phyloP scores from a whole-genome alignment of 805 yeast species.

The Pichia occidentalis region DNA sequence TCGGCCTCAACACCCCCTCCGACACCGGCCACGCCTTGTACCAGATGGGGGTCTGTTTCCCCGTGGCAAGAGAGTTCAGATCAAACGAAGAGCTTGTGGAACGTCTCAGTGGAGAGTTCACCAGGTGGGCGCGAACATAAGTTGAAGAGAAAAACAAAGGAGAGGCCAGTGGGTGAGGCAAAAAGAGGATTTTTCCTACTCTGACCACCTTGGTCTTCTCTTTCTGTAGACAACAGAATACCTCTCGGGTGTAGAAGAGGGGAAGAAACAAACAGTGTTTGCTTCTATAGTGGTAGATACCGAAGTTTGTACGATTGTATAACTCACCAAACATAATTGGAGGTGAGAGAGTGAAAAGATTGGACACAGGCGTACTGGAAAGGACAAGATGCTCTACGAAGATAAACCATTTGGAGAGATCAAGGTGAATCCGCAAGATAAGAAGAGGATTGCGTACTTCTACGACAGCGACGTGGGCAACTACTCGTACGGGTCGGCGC shows the following conservation, averaged over 20 bases:
- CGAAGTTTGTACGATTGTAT: no score
- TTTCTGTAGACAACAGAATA: no score
- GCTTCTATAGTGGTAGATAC: no score
- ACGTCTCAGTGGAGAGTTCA: conserved; percentile 5
- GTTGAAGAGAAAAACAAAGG: background rate
- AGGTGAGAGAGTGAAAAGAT: no score
- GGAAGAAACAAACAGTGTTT: no score
- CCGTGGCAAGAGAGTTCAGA: background rate
- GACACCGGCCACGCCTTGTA: no score
- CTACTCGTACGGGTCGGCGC: conserved; percentile 97
- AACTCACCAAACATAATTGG: no score
- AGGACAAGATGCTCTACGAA: conserved; percentile 36
- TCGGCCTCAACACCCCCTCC: no score
- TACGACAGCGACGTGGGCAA: conserved; percentile 93
- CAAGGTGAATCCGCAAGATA: conserved; percentile 47
- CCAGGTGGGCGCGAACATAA: background rate
- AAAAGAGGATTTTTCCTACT: no score
- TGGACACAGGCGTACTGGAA: background rate
- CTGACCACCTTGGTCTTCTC: no score
- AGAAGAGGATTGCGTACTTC: conserved; percentile 67
- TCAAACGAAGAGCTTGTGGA: background rate
- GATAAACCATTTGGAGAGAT: conserved; percentile 59
- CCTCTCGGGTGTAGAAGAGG: no score
- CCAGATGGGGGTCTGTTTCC: conserved; percentile 6
- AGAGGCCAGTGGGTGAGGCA: background rate